Evolutionary conservation across 83 land plant species (phyloP).

Genomic region (Picea abies): DNA sequence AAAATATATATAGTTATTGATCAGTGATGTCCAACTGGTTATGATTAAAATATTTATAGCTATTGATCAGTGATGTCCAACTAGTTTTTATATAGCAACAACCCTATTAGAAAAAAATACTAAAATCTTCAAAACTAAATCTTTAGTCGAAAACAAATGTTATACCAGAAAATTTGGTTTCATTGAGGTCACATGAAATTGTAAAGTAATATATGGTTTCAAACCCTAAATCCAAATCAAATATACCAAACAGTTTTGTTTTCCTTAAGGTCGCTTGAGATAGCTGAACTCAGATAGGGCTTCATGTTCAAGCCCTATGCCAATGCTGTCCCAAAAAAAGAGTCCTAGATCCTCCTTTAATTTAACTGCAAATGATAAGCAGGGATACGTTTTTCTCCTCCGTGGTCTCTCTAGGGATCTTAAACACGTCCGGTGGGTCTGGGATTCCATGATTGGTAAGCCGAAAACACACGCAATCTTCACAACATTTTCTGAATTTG

Average conservation of each 20-base stretch:
- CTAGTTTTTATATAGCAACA: neutral
- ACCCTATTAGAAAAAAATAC: neutral
- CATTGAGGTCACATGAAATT: conserved; percentile 41
- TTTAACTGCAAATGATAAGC: neutral
- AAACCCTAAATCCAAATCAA: neutral
- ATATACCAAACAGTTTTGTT: conserved; percentile 16
- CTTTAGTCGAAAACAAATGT: neutral
- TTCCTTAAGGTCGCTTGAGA: conserved; percentile 43
- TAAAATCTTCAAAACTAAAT: neutral
- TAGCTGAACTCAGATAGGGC: conserved; percentile 20
- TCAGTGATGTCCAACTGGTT: no score
- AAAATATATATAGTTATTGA: no score
- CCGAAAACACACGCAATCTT: neutral
- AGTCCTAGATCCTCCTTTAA: neutral
- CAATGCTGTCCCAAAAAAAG: conserved; percentile 34
- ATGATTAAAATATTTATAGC: no score
- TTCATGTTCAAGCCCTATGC: conserved; percentile 1
- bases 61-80: no score
- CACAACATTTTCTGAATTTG: no score
- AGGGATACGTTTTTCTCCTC: neutral
- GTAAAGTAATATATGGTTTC: no score
- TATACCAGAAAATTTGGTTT: conserved; percentile 15
- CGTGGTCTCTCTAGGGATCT: neutral
- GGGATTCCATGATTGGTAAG: neutral
- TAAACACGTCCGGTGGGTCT: neutral